Evolutionary conservation across 495 filamentous ascomycete genomes (phyloP).

Genomic region (Penicillium turbatum): DNA sequence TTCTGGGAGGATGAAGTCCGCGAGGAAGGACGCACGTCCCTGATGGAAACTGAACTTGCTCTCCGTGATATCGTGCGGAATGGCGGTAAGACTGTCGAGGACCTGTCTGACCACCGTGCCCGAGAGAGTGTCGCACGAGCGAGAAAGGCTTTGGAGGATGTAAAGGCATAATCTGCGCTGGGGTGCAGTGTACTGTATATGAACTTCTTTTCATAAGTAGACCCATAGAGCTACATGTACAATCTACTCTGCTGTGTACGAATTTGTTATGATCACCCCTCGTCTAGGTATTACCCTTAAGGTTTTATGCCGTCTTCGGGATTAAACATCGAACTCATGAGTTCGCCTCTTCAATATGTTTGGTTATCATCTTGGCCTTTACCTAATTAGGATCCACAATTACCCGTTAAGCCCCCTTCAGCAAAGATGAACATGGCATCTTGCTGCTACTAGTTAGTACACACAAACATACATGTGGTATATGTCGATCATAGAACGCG

Average conservation of each 20-base stretch:
- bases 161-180: slow-evolving; percentile 15
- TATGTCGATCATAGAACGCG: no score
- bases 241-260: slow-evolving; percentile 22
- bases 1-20: slow-evolving; percentile 74
- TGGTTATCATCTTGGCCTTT: no score
- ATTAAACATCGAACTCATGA: no score
- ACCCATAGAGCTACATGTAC: slow-evolving; percentile 20
- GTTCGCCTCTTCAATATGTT: no score
- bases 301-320: no score
- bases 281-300: no score
- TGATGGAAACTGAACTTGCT: slow-evolving; percentile 64
- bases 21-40: slow-evolving; percentile 72
- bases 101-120: slow-evolving; percentile 42
- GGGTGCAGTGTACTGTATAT: slow-evolving; percentile 15
- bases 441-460: no score
- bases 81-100: slow-evolving; percentile 34
- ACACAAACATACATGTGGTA: no score
- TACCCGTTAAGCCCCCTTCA: no score
- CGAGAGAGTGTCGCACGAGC: slow-evolving; percentile 49
- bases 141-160: slow-evolving; percentile 52
- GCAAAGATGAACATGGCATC: no score
- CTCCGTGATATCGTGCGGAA: slow-evolving; percentile 54
- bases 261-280: background rate
- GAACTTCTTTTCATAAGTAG: slow-evolving; percentile 19
- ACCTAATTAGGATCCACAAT: no score